Evolutionary conservation across 768 basidiomycete genomes (phyloP).

Genomic region (Suillus discolor): DNA sequence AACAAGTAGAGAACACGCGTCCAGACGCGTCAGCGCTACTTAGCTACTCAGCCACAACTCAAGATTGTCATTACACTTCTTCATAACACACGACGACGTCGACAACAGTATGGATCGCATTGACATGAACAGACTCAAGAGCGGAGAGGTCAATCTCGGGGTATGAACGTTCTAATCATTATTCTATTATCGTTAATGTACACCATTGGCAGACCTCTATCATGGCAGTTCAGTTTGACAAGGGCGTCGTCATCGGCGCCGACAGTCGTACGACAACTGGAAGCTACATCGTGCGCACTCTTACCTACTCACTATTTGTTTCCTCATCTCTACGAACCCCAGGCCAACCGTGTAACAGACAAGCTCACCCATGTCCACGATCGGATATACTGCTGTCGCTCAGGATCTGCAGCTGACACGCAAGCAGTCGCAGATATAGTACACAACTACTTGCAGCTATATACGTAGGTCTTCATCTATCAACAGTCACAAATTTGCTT

Average conservation of each 20-base stretch:
- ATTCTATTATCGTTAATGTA: neutral
- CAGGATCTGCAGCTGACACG: conserved; percentile 97
- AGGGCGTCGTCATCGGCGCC: conserved; percentile 94
- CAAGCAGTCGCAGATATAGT: conserved; percentile 94
- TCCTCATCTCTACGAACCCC: conserved; percentile 11
- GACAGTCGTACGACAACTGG: conserved; percentile 98
- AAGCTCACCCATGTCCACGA: conserved; percentile 97
- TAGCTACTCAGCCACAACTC: conserved; percentile 21
- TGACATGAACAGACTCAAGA: conserved; percentile 87
- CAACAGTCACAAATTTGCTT: neutral
- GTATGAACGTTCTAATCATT: conserved; percentile 51
- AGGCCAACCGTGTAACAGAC: conserved; percentile 99
- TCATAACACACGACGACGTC: conserved; percentile 11
- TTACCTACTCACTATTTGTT: neutral
- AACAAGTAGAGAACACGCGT: conserved; percentile 31
- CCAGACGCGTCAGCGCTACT: conserved; percentile 56
- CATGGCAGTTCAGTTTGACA: conserved; percentile 97
- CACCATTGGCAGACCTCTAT: conserved; percentile 79
- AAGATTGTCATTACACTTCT: conserved; percentile 18
- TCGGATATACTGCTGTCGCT: conserved; percentile 98
- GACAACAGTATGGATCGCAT: conserved; percentile 57
- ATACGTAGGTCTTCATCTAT: conserved; percentile 50
- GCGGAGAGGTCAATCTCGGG: conserved; percentile 95
- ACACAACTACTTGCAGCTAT: conserved; percentile 79
- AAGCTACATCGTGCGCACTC: conserved; percentile 80